phyloP scores from a whole-genome alignment of 2,329 filamentous ascomycete genomes.

The Endocalyx cinctus region DNA sequence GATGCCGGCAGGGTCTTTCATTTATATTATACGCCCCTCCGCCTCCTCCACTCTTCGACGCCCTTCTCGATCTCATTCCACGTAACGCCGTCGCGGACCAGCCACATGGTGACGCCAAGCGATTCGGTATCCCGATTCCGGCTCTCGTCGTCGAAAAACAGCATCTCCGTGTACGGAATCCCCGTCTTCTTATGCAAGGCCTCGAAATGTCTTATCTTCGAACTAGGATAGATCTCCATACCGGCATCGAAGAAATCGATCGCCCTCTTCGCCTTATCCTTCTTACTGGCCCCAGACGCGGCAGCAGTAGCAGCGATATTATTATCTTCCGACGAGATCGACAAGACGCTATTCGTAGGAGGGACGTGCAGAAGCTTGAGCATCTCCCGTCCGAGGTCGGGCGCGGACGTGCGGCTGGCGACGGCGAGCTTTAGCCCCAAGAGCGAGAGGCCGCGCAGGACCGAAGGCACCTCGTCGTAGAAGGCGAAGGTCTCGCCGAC shows the following conservation, averaged over 20 bases:
- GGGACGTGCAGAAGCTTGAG: constrained; percentile 66
- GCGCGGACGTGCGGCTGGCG: constrained; percentile 76
- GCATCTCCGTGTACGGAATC: constrained; percentile 74
- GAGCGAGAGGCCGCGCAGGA: constrained; percentile 56
- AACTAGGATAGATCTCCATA: constrained; percentile 67
- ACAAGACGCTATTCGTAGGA: constrained; percentile 23
- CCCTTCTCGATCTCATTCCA: constrained; percentile 75
- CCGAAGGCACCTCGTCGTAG: constrained; percentile 63
- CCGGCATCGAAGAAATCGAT: constrained; percentile 58
- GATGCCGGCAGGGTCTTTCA: too few species aligned
- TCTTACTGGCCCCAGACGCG: constrained; percentile 15
- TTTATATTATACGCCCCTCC: constrained; percentile 45
- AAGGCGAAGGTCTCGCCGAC: constrained; percentile 65
- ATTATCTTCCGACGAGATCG: too few species aligned
- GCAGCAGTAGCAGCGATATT: constrained; percentile 8
- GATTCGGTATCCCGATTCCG: constrained; percentile 77
- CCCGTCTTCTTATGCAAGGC: constrained; percentile 66
- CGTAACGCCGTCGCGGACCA: constrained; percentile 75
- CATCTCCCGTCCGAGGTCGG: constrained; percentile 75
- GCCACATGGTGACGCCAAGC: constrained; percentile 77
- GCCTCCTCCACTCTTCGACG: constrained; percentile 74
- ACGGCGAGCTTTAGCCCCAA: constrained; percentile 57
- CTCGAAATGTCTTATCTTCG: constrained; percentile 82
- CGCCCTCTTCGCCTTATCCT: constrained; percentile 37
- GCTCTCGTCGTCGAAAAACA: constrained; percentile 93